Evolutionary conservation across 2,329 filamentous ascomycete species (phyloP), one percentile per base, ranked within the genome.

Genomic region (Esteya vermicola): DNA sequence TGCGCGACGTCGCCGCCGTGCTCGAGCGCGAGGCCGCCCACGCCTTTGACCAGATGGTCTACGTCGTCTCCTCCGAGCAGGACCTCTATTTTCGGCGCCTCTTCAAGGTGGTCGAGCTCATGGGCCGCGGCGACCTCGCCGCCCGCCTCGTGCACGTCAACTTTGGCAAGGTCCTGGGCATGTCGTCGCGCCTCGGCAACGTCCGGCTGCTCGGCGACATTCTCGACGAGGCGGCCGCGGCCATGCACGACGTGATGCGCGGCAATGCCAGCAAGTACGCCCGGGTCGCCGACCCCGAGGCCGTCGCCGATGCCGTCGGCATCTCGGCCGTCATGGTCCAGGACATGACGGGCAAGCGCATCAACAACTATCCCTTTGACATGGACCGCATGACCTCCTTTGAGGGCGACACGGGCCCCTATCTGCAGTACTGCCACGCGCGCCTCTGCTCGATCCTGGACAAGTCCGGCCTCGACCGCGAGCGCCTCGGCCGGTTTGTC

Each of bases 191-290:
- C 49, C 78, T 70, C 55, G 79, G 79, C 45, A 85, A 79, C 0
- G 82, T 85, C 51, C 82, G 82, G 59, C 84, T 84, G 62, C 55
- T 74, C 31, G 68, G 78, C 51, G 78, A 83, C 50, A 85, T 86
- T 50, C 67, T 88, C 42, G 68, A 72, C 31, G 82, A 88, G 50
- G 85, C 91, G 8, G 79, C 76, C 52, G 89, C 95, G 41, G 85
- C 88, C 62, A 98, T 98, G 91, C 89, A 96, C 67, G 85, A 94
- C 45, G 85, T 93, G 38, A 98, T 98, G 91, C 76, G 67, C 60
- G 81, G 81, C 65, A 96, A 96, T 58, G 71, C 82, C 52, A 69
- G 72, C 54, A 98, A 98, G 68, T 98, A 96, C 61, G 64, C 76
- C 42, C 86, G 95, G 60, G 80, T 98, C 18, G 82, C 80, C 53